Evolutionary conservation across 2,329 filamentous ascomycete species (phyloP).

Genomic region (Talaromyces verruculosus): DNA sequence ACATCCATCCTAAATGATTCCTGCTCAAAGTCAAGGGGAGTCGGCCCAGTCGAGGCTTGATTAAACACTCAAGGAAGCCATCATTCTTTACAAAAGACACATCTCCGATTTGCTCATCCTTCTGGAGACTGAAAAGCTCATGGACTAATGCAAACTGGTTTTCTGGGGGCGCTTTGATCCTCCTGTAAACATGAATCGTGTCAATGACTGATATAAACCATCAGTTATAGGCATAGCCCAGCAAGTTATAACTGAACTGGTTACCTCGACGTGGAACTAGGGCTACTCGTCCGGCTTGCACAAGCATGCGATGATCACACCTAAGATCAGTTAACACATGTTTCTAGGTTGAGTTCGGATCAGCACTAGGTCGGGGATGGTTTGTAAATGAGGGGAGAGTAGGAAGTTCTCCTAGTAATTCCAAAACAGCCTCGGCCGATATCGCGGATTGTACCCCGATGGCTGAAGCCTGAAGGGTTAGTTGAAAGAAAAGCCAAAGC

Average conservation of each 20-base stretch:
- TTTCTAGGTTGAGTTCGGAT: neutral
- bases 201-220: neutral
- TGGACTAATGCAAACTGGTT: slow-evolving; percentile 1
- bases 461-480: neutral
- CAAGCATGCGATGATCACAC: neutral
- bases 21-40: neutral
- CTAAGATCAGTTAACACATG: neutral
- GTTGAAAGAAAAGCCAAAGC: neutral
- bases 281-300: neutral
- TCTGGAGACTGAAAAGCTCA: neutral
- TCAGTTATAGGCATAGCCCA: neutral
- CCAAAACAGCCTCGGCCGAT: slow-evolving; percentile 3
- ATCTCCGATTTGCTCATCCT: neutral
- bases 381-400: neutral
- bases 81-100: neutral
- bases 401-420: neutral
- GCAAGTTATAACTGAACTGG: neutral
- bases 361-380: neutral
- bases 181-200: slow-evolving; percentile 6
- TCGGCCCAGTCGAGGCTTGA: no score
- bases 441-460: neutral
- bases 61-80: neutral
- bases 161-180: slow-evolving; percentile 2
- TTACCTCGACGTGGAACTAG: neutral
- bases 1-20: neutral